phyloP scores from a whole-genome alignment of 208 protist species.

The Trypanosomatidae sp. region DNA sequence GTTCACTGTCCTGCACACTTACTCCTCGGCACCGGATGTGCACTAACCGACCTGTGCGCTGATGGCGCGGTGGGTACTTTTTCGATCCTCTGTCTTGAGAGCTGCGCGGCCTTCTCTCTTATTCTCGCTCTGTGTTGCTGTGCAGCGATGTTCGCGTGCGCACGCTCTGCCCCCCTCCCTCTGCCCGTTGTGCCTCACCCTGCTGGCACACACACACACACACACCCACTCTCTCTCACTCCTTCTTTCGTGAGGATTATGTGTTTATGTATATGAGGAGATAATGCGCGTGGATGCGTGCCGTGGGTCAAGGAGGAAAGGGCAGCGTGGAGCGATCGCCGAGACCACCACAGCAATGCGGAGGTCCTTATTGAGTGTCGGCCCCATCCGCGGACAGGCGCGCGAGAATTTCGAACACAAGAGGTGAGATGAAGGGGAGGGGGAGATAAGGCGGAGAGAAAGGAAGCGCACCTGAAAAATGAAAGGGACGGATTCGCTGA shows the following conservation, averaged over 20 bases:
- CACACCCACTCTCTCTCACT: not conserved
- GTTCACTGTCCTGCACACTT: not conserved
- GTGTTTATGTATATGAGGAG: not conserved
- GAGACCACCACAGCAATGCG: not conserved
- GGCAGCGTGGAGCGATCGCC: not conserved
- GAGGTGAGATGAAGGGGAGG: not conserved
- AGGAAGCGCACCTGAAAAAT: not conserved
- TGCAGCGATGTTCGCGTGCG: not conserved
- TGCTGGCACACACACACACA: not conserved
- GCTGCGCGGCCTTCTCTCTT: not conserved
- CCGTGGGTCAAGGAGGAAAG: not conserved
- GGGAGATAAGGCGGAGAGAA: not conserved
- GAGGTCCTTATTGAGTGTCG: not conserved
- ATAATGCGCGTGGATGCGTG: not conserved
- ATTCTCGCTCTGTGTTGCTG: not conserved
- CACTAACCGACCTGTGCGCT: not conserved
- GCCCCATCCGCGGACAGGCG: not conserved
- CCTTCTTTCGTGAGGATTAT: not conserved
- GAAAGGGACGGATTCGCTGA: not conserved
- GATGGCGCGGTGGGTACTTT: not conserved
- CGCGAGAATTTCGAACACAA: not conserved
- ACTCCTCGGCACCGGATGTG: not conserved
- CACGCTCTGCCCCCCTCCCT: not conserved
- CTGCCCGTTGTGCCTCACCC: not conserved
- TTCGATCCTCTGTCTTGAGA: not conserved